A percentile compares a stretch with the other conserved stretches of the same genome.
phyloP scores from a whole-genome alignment of 1,284 basidiomycete genomes.

The Cutaneotrichosporon dermatis region DNA sequence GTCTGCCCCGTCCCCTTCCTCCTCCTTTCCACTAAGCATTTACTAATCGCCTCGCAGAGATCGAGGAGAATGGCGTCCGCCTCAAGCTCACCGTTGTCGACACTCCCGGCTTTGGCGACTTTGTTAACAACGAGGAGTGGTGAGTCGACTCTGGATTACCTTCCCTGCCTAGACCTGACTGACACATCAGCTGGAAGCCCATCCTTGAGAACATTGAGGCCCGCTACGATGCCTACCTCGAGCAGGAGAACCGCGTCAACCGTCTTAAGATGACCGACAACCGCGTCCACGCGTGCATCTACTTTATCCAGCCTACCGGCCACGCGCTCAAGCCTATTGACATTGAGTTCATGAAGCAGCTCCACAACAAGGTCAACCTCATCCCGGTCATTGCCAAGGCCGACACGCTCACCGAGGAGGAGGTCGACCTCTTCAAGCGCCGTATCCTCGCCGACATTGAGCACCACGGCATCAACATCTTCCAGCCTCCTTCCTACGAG shows the following conservation, averaged over 20 bases:
- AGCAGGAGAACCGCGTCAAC: constrained; percentile 97
- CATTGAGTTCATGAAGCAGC: constrained; percentile 92
- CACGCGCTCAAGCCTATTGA: constrained; percentile 96
- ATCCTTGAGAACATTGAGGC: constrained; percentile 96
- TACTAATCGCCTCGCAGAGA: constrained; percentile 58
- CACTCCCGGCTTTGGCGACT: constrained; percentile 94
- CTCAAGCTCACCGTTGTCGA: constrained; percentile 95
- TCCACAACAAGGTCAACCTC: constrained; percentile 93
- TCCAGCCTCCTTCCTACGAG: constrained; percentile 90
- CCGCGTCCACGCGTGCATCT: constrained; percentile 66
- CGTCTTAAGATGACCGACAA: constrained; percentile 51
- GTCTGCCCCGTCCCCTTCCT: no score
- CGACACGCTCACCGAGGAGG: constrained; percentile 93
- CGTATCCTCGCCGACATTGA: constrained; percentile 85
- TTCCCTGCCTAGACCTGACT: not conserved
- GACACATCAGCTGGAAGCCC: constrained; percentile 75
- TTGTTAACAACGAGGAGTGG: constrained; percentile 97
- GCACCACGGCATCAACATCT: constrained; percentile 90
- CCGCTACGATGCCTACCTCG: constrained; percentile 90
- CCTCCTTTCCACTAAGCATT: no score
- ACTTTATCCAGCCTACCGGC: constrained; percentile 96
- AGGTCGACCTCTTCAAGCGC: constrained; percentile 84
- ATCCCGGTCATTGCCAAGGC: constrained; percentile 96
- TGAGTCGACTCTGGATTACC: constrained; percentile 42
- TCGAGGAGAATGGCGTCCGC: constrained; percentile 93